Percentiles rank a stretch among this genome's conserved stretches.
These are phyloP conservation scores for Naganishia onofrii DNA, from an alignment of 768 basidiomycete species.

Conservation along the genomic window DNA sequence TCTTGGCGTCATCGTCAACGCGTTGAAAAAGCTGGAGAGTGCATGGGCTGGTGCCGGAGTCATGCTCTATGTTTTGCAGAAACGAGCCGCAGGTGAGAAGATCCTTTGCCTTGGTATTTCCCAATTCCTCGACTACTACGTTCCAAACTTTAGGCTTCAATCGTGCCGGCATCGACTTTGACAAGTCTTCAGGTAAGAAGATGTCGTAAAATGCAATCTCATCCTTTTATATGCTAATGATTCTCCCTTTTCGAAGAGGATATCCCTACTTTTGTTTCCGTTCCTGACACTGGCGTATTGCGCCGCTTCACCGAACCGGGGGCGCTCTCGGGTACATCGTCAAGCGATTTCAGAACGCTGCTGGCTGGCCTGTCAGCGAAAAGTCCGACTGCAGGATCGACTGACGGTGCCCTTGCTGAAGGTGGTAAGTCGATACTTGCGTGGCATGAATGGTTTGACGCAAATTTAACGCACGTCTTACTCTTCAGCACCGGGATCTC, in stretches of 20 bases:
- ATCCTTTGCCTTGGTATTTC: background rate
- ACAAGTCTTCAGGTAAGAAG: slow-evolving; percentile 6
- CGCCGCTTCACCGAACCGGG: slow-evolving; percentile 38
- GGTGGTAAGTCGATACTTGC: background rate
- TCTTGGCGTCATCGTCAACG: slow-evolving; percentile 31
- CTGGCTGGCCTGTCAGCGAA: background rate
- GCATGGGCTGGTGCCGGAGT: slow-evolving; percentile 33
- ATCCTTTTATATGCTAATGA: no score
- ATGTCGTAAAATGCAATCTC: no score
- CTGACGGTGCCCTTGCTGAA: background rate
- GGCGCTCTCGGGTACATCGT: background rate
- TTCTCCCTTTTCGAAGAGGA: background rate
- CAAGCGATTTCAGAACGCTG: background rate
- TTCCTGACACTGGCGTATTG: slow-evolving; percentile 47
- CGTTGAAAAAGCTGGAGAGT: slow-evolving; percentile 29
- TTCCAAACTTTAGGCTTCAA: background rate
- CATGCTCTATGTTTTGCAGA: slow-evolving; percentile 26
- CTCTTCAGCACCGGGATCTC: background rate
- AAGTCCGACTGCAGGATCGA: background rate
- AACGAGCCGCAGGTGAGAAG: slow-evolving; percentile 27
- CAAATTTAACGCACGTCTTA: background rate
- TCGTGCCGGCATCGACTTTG: slow-evolving; percentile 11
- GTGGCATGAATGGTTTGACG: background rate
- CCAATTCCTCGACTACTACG: background rate
- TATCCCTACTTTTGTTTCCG: slow-evolving; percentile 42